Percentiles rank a stretch among this genome's conserved stretches.
These are phyloP conservation scores for Holtermannia corniformis DNA, from an alignment of 768 basidiomycete genomes.

Conservation along the genomic window DNA sequence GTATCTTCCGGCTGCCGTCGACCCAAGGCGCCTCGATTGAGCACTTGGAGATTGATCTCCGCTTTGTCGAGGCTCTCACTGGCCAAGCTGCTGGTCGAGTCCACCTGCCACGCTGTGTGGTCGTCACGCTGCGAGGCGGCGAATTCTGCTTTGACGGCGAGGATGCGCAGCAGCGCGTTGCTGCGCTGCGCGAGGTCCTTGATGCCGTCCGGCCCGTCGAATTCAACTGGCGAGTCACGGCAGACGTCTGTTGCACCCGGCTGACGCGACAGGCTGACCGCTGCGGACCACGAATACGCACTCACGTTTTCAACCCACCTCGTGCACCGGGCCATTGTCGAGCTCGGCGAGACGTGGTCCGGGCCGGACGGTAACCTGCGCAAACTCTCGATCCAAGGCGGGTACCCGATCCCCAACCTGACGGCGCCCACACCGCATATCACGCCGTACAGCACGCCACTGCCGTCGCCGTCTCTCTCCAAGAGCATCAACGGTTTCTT, in stretches of 20 bases:
- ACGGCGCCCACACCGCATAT: slow-evolving; percentile 34
- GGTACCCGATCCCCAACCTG: slow-evolving; percentile 35
- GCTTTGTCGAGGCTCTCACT: slow-evolving; percentile 15
- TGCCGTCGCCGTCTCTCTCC: slow-evolving; percentile 18
- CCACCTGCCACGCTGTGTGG: slow-evolving; percentile 18
- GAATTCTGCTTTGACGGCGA: slow-evolving; percentile 31
- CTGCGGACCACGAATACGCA: slow-evolving; percentile 17
- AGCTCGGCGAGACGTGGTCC: slow-evolving; percentile 25
- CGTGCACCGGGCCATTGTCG: slow-evolving; percentile 32
- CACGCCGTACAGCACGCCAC: slow-evolving; percentile 30
- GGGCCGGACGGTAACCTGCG: slow-evolving; percentile 7
- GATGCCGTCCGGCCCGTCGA: slow-evolving; percentile 24
- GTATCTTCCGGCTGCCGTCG: slow-evolving; percentile 21
- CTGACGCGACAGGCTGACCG: slow-evolving; percentile 26
- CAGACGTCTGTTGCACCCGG: background rate
- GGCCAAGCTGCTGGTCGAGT: background rate
- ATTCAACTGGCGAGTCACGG: slow-evolving; percentile 23
- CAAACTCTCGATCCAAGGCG: slow-evolving; percentile 31
- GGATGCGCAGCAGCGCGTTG: slow-evolving; percentile 13
- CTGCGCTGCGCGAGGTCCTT: slow-evolving; percentile 23
- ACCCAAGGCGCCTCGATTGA: slow-evolving; percentile 22
- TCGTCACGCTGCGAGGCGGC: slow-evolving; percentile 27
- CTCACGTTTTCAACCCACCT: slow-evolving; percentile 28
- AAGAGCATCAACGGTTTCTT: slow-evolving; percentile 3
- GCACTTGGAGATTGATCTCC: slow-evolving; percentile 34